Conservation (phyloP, 495 filamentous ascomycete species). For the Parachaetomium inaequale region DNA sequence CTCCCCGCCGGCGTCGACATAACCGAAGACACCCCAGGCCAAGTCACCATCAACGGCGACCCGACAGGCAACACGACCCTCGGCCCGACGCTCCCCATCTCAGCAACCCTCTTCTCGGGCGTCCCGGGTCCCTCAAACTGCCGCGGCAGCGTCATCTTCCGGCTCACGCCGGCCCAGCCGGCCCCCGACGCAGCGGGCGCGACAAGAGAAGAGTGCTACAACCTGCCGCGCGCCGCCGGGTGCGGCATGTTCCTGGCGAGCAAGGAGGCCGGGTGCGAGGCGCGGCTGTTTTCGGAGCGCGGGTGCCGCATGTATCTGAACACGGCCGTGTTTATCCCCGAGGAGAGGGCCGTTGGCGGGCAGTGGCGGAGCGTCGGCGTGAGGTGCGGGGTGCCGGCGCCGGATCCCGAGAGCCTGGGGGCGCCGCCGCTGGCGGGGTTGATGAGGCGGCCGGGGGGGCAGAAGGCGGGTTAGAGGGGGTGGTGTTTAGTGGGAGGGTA, state of each 20-base stretch:
- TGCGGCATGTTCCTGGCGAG: constrained; percentile 39
- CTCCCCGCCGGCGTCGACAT: constrained; percentile 25
- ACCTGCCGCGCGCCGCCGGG: constrained; percentile 31
- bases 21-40: constrained; percentile 28
- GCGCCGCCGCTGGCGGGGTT: constrained; percentile 21
- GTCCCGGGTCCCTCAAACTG: constrained; percentile 38
- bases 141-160: constrained; percentile 32
- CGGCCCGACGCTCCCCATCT: constrained; percentile 29
- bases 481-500: neutral
- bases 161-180: constrained; percentile 11
- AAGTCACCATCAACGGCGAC: constrained; percentile 36
- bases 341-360: constrained; percentile 36
- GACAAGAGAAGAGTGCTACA: constrained; percentile 31
- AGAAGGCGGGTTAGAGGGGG: neutral
- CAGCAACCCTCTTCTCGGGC: constrained; percentile 36
- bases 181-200: neutral
- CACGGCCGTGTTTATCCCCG: constrained; percentile 41
- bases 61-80: constrained; percentile 24
- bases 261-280: constrained; percentile 39
- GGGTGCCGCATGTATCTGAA: constrained; percentile 38
- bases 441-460: neutral
- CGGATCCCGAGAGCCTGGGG: constrained; percentile 21
- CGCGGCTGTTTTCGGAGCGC: constrained; percentile 38
- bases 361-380: constrained; percentile 37
- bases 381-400: constrained; percentile 31